These are phyloP conservation scores for Tripidium arundinaceum DNA, from an alignment of 202 grass and related monocot genomes.

Conservation along the genomic window DNA sequence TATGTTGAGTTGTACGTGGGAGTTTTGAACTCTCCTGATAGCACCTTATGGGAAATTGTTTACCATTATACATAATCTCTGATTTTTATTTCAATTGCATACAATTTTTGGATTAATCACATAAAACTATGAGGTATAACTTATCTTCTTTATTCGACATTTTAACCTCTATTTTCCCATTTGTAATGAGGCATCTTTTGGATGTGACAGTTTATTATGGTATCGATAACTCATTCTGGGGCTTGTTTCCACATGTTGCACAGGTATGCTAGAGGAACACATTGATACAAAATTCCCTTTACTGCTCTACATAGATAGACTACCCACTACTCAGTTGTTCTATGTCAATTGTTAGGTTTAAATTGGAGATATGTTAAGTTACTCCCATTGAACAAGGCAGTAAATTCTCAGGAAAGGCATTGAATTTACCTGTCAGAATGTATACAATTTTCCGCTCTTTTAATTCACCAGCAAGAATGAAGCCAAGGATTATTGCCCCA, in stretches of 20 bases:
- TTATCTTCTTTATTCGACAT: not conserved
- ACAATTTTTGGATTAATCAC: not conserved
- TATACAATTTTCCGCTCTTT: too few species aligned
- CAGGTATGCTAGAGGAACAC: conserved; percentile 45
- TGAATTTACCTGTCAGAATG: too few species aligned
- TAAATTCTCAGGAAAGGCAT: too few species aligned
- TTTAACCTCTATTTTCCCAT: not conserved
- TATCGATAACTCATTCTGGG: conserved; percentile 59
- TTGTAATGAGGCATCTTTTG: conserved; percentile 11
- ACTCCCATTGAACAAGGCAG: too few species aligned
- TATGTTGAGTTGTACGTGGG: not conserved
- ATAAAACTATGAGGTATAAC: conserved; percentile 5
- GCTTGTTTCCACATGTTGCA: conserved; percentile 45
- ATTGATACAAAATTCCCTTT: not conserved
- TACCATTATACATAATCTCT: not conserved
- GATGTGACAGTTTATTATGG: conserved; percentile 78
- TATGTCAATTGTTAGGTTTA: too few species aligned
- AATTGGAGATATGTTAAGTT: too few species aligned
- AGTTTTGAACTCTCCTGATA: not conserved
- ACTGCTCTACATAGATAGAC: too few species aligned
- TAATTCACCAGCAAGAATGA: too few species aligned
- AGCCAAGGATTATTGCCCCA: too few species aligned
- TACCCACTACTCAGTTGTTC: too few species aligned
- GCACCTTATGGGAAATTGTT: not conserved
- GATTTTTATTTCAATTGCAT: not conserved